Base-by-base conservation (phyloP, 179 eudicot genomes). In the Spergularia azorica region DNA sequence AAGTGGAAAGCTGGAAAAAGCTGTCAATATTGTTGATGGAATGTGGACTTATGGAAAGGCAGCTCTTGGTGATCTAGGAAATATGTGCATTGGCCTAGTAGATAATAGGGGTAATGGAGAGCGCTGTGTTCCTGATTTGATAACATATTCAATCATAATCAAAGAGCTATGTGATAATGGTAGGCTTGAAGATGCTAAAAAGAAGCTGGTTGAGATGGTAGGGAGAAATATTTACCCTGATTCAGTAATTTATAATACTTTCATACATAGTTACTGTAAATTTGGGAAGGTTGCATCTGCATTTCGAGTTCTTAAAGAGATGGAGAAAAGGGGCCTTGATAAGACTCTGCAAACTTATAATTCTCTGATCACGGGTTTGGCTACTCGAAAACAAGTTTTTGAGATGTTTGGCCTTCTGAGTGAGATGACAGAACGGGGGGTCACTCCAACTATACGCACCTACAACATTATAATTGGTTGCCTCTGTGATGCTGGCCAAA, bases 291-390 rank as follows among this genome's bases (percentile, higher is more conserved):
- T 93, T 38, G 88, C 97, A 61, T 86, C 95, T 59, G 98, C 98
- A 69, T 93, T 95, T 76, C 92, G 90, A 64, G 98, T 91, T 87
- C 92, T 95, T n/a, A 93, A 90, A 80, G 98, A 95, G 83, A 95
- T 95, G 98, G 98, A 95, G 88, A 92, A 82, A 81, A 91, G 80
- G 77, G 95, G 95, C 50, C 84, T 88, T 79, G 84, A 77, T 66
- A 95, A 86, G 89, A 93, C 78, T 81, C 79, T 95, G 76, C 89
- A 84, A 79, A 95, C 97, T 46, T 95, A 93, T 79, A 95, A 93
- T 71, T 91, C 89, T 70, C 76, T 93, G 76, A 91, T 95, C 73
- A 76, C 77, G 85, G 98, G 95, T 36, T 84, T 93, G 71, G 90
- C 88, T 7, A 83, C 67, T 36, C 91, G 87, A 77, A 84, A 85